Evolutionary conservation across 1,139 yeast genomes (phyloP).

Genomic region (Lipomyces yarrowii): DNA sequence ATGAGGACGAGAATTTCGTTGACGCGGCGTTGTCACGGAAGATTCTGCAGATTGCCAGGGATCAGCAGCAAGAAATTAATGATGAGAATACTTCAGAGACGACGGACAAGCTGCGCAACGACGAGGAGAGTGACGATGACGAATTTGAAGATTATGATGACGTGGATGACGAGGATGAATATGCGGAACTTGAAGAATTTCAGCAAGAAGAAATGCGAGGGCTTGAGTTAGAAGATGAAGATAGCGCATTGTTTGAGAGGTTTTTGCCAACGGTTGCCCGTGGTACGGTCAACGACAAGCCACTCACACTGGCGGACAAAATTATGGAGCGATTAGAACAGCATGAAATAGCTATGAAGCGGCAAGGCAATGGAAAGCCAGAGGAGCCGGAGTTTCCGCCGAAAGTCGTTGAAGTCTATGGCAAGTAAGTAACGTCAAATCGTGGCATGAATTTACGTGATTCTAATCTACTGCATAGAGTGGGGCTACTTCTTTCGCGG

Average conservation of each 20-base stretch:
- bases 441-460: background rate
- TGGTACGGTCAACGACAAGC: conserved; percentile 46
- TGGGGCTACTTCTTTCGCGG: conserved; percentile 83
- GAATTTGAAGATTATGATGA: conserved; percentile 29
- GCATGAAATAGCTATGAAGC: conserved; percentile 52
- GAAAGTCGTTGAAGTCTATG: conserved; percentile 91
- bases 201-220: conserved; percentile 38
- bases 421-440: conserved; percentile 47
- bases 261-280: conserved; percentile 38
- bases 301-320: conserved; percentile 80
- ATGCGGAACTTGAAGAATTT: conserved; percentile 55
- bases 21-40: conserved; percentile 84
- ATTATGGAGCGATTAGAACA: conserved; percentile 87
- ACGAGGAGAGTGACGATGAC: conserved; percentile 40
- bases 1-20: conserved; percentile 62
- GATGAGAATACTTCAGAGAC: conserved; percentile 46
- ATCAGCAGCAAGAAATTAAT: conserved; percentile 87
- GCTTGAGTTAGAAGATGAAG: conserved; percentile 51
- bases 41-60: conserved; percentile 83
- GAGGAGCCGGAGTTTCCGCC: conserved; percentile 79
- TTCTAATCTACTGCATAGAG: conserved; percentile 39
- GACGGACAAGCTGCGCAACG: conserved; percentile 46
- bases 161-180: conserved; percentile 47
- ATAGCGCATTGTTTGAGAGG: conserved; percentile 46
- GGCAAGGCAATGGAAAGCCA: conserved; percentile 38